Evolutionary conservation across 2,329 filamentous ascomycete genomes (phyloP), one percentile per base, ranked within the genome.

Genomic region (Xylaria sp.): DNA sequence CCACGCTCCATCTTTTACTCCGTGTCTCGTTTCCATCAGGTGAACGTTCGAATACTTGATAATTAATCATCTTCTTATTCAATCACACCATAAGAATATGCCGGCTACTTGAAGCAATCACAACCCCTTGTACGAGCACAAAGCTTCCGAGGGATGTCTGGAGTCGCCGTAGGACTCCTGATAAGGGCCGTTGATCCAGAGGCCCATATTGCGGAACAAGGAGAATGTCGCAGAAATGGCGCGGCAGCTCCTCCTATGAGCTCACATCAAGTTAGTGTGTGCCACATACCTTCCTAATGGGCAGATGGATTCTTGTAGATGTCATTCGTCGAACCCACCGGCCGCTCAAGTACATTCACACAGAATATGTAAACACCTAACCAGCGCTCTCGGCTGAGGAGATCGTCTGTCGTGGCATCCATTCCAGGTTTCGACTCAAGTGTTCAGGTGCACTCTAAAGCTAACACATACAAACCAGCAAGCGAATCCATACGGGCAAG

Each of bases 201-300:
- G 38, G 48, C 17, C 40, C 33, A 42, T 56, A 28, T 31, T 58
- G 40, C 59, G 44, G 36, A 23, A 59, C 46, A 46, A 49, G 48
- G 57, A 51, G 56, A 48, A 33, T 38, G 51, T 44, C 28, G 20
- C 49, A 62, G 42, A 38, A 56, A 62, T 38, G 26, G 13, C 57
- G 44, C 15, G 40, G 28, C 61, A 56, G 15, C 56, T 59, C 56
- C 54, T 64, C 46, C 31, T 58, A 28, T 10, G 23, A 58, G 23
- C 6, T 42, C 15, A 26, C 31, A 48, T 15, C 42, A 31, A 38
- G 15, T 15, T 28, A 4, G 6, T n/a, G 28, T n/a, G 20, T 10
- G 2, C 38, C 4, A 15, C 48, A 64, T 17, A 51, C 26, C 56
- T 53, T 65, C 63, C 44, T 51, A 63, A 63, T 44, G 28, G 26